Conservation (phyloP, 139 green algal species). For the Tetradesmus lagerheimii region DNA sequence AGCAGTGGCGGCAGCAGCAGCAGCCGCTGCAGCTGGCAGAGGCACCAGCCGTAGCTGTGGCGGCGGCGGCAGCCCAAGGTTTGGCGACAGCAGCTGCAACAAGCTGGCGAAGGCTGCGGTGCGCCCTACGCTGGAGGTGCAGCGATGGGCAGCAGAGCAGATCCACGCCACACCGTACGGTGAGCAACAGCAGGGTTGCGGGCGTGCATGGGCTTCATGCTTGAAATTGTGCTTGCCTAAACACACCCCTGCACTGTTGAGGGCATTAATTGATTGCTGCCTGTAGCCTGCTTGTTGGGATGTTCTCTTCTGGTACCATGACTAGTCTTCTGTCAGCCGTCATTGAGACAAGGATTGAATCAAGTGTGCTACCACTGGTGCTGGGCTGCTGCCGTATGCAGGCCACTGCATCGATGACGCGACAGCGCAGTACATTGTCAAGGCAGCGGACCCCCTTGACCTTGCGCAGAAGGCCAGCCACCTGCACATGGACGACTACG, state of each 20-base stretch:
- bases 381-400: background rate
- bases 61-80: background rate
- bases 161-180: constrained; percentile 47
- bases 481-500: constrained; percentile 24
- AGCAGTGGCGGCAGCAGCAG: background rate
- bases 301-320: too few relatives aligned
- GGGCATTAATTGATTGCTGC: too few relatives aligned
- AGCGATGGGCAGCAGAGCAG: constrained; percentile 15
- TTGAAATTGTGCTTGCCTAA: background rate
- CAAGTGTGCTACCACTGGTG: too few relatives aligned
- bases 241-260: too few relatives aligned
- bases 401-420: constrained; percentile 30
- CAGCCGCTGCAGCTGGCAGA: background rate
- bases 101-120: background rate
- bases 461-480: constrained; percentile 30
- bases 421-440: background rate
- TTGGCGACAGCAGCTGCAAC: background rate
- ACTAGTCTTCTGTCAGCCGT: too few relatives aligned
- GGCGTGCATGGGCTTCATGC: background rate
- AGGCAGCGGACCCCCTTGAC: background rate
- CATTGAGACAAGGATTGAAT: too few relatives aligned
- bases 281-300: too few relatives aligned
- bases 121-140: background rate
- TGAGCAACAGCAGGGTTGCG: background rate
- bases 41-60: constrained; percentile 38